Conservation (phyloP, 2,329 filamentous ascomycete species). For the Kalmusia sp. region DNA sequence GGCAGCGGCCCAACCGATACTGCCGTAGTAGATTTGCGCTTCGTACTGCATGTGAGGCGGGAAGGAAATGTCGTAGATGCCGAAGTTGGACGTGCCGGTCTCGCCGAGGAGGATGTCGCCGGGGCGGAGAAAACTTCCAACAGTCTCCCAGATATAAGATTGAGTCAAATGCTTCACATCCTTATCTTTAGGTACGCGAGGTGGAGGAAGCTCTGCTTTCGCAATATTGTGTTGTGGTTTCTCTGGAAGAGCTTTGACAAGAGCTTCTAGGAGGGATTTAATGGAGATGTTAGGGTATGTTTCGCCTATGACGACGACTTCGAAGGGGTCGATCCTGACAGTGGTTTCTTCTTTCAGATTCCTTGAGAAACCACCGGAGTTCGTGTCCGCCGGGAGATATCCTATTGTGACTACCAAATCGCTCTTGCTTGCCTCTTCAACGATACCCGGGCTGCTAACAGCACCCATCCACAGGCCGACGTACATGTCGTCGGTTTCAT, state of each 20-base stretch:
- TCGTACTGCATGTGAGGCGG: constrained; percentile 37
- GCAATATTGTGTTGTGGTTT: constrained; percentile 30
- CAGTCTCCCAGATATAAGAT: constrained; percentile 53
- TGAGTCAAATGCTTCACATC: constrained; percentile 50
- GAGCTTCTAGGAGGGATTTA: constrained; percentile 43
- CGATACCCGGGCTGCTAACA: constrained; percentile 46
- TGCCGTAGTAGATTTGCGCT: constrained; percentile 53
- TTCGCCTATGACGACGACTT: constrained; percentile 45
- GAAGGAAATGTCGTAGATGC: constrained; percentile 45
- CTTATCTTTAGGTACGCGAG: constrained; percentile 35
- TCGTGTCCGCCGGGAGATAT: constrained; percentile 51
- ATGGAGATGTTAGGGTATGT: constrained; percentile 42
- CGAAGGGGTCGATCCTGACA: constrained; percentile 47
- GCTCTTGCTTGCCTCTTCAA: constrained; percentile 41
- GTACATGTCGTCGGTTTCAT: constrained; percentile 50
- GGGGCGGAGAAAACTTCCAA: constrained; percentile 45
- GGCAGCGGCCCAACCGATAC: constrained; percentile 52
- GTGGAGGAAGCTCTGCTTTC: constrained; percentile 35
- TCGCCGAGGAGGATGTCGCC: constrained; percentile 51
- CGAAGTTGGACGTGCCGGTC: constrained; percentile 51
- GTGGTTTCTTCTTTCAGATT: constrained; percentile 35
- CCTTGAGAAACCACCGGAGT: constrained; percentile 51
- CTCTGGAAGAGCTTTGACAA: constrained; percentile 32
- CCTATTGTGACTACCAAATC: constrained; percentile 50
- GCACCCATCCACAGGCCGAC: constrained; percentile 52